Evolutionary conservation across 1,284 basidiomycete genomes (phyloP).

Genomic region (Inonotus hispidus): DNA sequence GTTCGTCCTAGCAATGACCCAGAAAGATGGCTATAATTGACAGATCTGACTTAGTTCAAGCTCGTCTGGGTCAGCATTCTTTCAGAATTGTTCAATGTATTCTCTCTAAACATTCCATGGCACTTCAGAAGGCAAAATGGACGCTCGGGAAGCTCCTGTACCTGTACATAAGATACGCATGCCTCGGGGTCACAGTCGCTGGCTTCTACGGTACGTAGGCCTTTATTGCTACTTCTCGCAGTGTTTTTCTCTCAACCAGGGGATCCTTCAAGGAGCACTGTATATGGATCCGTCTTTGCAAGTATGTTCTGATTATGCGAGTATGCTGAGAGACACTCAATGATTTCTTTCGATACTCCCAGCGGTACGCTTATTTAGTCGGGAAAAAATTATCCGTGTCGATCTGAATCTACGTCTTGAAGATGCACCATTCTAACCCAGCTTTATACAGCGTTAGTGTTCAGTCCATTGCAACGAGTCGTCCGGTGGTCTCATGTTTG

Average conservation of each 20-base stretch:
- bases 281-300: not conserved
- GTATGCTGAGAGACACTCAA: not conserved
- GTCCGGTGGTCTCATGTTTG: not conserved
- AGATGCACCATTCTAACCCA: not conserved
- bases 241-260: too few relatives aligned
- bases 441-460: not conserved
- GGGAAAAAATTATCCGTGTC: not conserved
- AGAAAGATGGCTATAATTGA: not conserved
- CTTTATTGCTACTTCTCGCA: not conserved
- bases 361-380: not conserved
- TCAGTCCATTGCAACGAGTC: not conserved
- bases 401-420: not conserved
- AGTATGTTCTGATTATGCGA: not conserved
- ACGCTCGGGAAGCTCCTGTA: not conserved
- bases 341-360: not conserved
- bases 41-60: not conserved
- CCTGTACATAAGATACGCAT: not conserved
- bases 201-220: not conserved
- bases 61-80: slow-evolving; percentile 2
- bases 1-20: too few relatives aligned
- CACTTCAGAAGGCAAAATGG: not conserved
- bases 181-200: not conserved
- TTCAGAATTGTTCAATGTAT: not conserved
- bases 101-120: not conserved
- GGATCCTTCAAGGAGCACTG: not conserved